These are phyloP conservation scores for Phytophthora pini DNA, from an alignment of 352 stramenopile genomes.

Conservation along the genomic window DNA sequence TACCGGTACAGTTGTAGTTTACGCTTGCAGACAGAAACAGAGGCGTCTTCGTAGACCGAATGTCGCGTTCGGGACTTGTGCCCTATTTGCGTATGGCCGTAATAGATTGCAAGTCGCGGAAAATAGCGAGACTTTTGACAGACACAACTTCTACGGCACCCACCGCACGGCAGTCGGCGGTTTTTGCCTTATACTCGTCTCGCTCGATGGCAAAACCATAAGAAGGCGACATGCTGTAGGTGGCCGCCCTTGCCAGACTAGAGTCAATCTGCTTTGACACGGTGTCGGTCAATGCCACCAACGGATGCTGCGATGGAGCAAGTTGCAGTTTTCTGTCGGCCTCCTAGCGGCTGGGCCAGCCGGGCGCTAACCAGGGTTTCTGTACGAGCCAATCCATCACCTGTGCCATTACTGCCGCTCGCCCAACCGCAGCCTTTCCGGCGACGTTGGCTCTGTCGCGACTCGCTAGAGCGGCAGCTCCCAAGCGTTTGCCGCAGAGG, in stretches of 20 bases:
- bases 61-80: too few relatives aligned
- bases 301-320: neutral
- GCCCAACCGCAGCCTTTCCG: constrained; percentile 12
- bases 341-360: too few relatives aligned
- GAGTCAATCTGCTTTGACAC: too few relatives aligned
- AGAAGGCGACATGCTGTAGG: too few relatives aligned
- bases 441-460: constrained; percentile 12
- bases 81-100: too few relatives aligned
- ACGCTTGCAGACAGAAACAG: too few relatives aligned
- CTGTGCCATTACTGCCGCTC: constrained; percentile 21
- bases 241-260: too few relatives aligned
- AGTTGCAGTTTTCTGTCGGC: constrained; percentile 3
- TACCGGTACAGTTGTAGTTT: too few relatives aligned
- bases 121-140: constrained; percentile 2
- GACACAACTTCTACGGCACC: constrained; percentile 11
- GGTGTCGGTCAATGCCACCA: too few relatives aligned
- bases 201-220: too few relatives aligned
- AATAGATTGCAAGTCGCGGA: too few relatives aligned
- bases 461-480: constrained; percentile 11
- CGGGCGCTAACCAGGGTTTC: constrained; percentile 3
- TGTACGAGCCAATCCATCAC: constrained; percentile 26
- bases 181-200: constrained; percentile 5
- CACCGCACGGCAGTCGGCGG: neutral
- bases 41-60: too few relatives aligned
- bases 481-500: constrained; percentile 18